Base-by-base conservation (phyloP, 1,284 basidiomycete species). In the Ustilago vetiveriae region DNA sequence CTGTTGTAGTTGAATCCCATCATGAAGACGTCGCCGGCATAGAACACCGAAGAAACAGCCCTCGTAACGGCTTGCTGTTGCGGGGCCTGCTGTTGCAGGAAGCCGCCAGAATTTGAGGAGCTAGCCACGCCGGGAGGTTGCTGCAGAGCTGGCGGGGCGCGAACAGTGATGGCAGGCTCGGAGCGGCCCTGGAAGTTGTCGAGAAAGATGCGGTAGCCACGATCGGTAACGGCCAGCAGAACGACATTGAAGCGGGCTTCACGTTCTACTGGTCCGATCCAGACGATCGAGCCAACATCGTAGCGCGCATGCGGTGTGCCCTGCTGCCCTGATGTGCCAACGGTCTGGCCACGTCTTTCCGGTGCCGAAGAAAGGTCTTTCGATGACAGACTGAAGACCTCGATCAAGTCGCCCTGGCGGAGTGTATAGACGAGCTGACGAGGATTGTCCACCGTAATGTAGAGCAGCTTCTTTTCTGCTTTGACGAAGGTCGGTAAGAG, bases 391-490 rank as follows among this genome's bases (percentile, higher is more conserved):
- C 57, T 50, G 46, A 75, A 80, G 4, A 78, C 74, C 42, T 78
- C 76, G 56, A 81, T 81, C 51, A 79, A 59, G 33, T 67, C 67
- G 17, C 73, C 70, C 27, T 76, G 63, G 27, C 76, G 72, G 29
- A 81, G 67, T 3, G 74, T 73, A 48, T 81, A 81, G 2, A 81
- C 57, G 33, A 78, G 68, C 38, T 66, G 63, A 4, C 80, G 67
- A 17, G 64, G 65, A 21, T 66, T 59, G 49, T 81, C 80, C 22
- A 80, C 56, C n/a, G 71, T 54, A 36, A 81, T 52, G 30, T 48
- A 58, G 41, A 74, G 58, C 13, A 80, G 63, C 47, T 60, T 55
- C 60, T 78, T 90, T 89, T 92, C 86, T n/a, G 89, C 87, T 37
- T 80, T 79, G 49, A 78, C 73, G 24, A 82, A 76, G 11, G 78